Base-by-base conservation (phyloP, 257 asterid species). In the Petrea volubilis region DNA sequence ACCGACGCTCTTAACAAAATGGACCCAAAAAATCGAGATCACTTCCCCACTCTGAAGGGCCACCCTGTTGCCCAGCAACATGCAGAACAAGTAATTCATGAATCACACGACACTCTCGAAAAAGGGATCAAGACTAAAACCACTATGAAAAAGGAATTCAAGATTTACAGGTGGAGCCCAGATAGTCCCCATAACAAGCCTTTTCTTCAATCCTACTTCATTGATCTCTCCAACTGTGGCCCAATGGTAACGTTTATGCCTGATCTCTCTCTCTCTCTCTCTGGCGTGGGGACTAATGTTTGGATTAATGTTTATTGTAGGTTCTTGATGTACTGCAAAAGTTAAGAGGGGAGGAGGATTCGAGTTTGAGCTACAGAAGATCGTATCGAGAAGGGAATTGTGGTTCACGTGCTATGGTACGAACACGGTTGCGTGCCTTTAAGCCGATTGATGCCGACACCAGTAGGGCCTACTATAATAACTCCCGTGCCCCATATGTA, bases 361-460 rank as follows among this genome's bases (percentile, higher is more conserved):
- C 90, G 0, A 82, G 80, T 72, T 68, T 87, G 80, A 87, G 90
- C 53, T 91, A 87, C 41, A 66, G 88, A 58, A 81, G 91, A 78
- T 89, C 97, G 2, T 87, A 94, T 27, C 77, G 97, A 65, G 94
- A 91, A 75, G 96, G 95, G 2, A 91, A 86, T 69, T 88, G 96
- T 15, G 97, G 96, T 27, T 91, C 95, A 2, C 88, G 97, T 56
- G 74, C 95, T 0, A 91, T 87, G 95, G 95, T 0, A 83, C 81
- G n/a, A 88, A 88, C 50, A 87, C 92, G 0, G 95, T 91, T 27
- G 96, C 96, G 9, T 91, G 95, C 64, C 89, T 84, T n/a, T 27
- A 87, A 85, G 69, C 96, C 96, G 9, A 89, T 91, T 3, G 86
- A 85, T 43, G 58, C 84, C 0, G 71, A 91, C 62, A 81, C 88